Percentiles rank a stretch among this genome's conserved stretches.
Evolutionary conservation across 2,329 filamentous ascomycete species (phyloP).

Genomic region (Blastomyces gilchristii): DNA sequence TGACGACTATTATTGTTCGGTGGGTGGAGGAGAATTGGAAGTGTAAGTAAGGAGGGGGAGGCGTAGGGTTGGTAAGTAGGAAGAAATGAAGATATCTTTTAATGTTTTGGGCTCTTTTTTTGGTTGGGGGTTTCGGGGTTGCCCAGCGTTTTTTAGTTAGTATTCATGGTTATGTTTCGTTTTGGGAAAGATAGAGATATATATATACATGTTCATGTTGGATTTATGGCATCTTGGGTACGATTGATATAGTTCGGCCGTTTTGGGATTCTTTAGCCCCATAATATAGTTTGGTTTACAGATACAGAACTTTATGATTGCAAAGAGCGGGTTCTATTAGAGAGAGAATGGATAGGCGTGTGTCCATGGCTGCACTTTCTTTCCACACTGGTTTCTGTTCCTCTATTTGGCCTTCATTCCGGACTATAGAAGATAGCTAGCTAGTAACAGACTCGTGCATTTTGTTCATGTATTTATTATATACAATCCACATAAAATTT

Average conservation of each 20-base stretch:
- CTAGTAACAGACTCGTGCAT: neutral
- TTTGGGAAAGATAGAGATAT: neutral
- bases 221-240: neutral
- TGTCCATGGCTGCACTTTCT: no score
- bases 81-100: neutral
- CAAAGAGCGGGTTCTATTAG: neutral
- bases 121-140: neutral
- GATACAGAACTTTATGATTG: neutral
- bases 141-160: neutral
- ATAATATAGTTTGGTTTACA: neutral
- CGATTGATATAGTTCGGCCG: neutral
- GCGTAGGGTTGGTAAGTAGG: neutral
- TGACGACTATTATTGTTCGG: slow-evolving; percentile 49
- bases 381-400: no score
- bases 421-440: neutral
- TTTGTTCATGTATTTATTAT: neutral
- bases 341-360: no score
- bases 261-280: neutral
- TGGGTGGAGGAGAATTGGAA: slow-evolving; percentile 51
- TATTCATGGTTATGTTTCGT: neutral
- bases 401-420: no score
- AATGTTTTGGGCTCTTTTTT: neutral
- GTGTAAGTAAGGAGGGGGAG: slow-evolving; percentile 18
- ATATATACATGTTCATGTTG: neutral
- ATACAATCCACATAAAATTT: neutral